A percentile compares a stretch with the other conserved stretches of the same genome.
These are phyloP conservation scores for Malbranchea cinnamomea DNA, from an alignment of 2,329 filamentous ascomycete species.

Conservation along the genomic window DNA sequence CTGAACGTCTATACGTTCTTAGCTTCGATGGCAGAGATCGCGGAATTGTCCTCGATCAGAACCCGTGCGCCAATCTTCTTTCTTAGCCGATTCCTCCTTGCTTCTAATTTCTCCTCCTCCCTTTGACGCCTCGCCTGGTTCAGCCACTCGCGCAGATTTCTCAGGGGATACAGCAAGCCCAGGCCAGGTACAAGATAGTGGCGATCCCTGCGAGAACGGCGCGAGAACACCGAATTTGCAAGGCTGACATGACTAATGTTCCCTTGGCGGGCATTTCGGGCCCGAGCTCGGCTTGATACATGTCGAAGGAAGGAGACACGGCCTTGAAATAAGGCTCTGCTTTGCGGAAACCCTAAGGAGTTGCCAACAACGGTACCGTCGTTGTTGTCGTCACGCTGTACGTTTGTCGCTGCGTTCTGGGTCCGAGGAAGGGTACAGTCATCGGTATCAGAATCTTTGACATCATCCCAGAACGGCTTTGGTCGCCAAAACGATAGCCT, in stretches of 20 bases:
- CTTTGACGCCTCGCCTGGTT: constrained; percentile 27
- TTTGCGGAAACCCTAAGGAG: constrained; percentile 39
- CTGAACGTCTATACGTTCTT: no score
- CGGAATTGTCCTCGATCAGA: constrained; percentile 19
- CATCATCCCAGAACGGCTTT: constrained; percentile 47
- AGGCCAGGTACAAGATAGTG: constrained; percentile 24
- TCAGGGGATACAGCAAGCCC: constrained; percentile 35
- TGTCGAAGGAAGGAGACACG: constrained; percentile 22
- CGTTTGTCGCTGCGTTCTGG: constrained; percentile 2
- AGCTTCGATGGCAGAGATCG: no score
- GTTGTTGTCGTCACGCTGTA: constrained; percentile 14
- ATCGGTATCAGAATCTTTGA: constrained; percentile 29
- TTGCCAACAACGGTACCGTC: constrained; percentile 37
- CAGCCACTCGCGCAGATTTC: constrained; percentile 34
- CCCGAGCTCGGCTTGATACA: constrained; percentile 17
- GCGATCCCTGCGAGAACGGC: constrained; percentile 12
- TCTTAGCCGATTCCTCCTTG: constrained; percentile 37
- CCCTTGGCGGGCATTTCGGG: constrained; percentile 12
- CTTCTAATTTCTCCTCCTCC: constrained; percentile 35
- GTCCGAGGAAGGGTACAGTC: constrained; percentile 15
- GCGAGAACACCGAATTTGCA: constrained; percentile 18
- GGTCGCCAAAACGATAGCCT: constrained; percentile 50
- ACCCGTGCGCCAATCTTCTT: constrained; percentile 37
- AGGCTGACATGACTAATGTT: constrained; percentile 15
- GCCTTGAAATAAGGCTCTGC: constrained; percentile 29